Conservation (phyloP, 2,329 filamentous ascomycete genomes). For the Colletotrichum sp. region DNA sequence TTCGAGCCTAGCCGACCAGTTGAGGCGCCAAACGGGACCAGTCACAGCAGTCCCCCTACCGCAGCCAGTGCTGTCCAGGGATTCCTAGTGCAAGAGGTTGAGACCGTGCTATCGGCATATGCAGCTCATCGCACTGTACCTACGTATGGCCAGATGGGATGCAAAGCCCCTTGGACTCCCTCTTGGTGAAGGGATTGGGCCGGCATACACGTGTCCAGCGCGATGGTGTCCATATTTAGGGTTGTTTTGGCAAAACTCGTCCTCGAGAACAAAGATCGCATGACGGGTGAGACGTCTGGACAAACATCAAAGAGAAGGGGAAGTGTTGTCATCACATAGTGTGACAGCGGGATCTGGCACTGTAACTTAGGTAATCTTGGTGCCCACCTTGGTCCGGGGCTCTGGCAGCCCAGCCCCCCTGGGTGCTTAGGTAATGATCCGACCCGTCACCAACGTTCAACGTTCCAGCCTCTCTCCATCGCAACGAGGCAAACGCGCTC, state of each 20-base stretch:
- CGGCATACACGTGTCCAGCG: not conserved
- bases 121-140: not conserved
- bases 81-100: not conserved
- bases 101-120: not conserved
- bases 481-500: constrained; percentile 10
- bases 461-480: constrained; percentile 18
- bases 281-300: not conserved
- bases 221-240: not conserved
- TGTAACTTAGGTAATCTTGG: not conserved
- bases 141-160: not conserved
- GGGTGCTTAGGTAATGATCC: constrained; percentile 6
- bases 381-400: not conserved
- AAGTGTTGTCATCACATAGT: constrained; percentile 12
- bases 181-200: not conserved
- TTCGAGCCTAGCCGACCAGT: constrained; percentile 10
- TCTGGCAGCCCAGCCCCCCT: not conserved
- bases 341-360: not conserved
- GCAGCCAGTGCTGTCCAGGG: constrained; percentile 1
- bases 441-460: constrained; percentile 6
- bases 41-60: constrained; percentile 9
- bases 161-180: not conserved
- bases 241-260: not conserved
- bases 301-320: not conserved
- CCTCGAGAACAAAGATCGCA: not conserved
- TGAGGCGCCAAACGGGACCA: constrained; percentile 17